These are phyloP conservation scores for Clausena lansium DNA, from an alignment of 345 rosid species.

Conservation along the genomic window DNA sequence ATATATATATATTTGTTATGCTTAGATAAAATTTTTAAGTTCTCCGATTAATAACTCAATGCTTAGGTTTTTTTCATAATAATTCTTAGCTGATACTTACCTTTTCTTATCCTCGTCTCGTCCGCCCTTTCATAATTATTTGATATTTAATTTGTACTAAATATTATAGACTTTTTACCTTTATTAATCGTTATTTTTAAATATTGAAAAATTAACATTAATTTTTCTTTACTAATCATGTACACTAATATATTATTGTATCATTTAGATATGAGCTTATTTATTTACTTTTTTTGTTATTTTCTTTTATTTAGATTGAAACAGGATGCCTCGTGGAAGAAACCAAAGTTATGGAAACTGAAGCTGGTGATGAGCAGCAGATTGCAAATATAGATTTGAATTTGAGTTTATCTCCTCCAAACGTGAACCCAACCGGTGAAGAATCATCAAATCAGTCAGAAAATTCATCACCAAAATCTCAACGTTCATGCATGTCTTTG, in stretches of 20 bases:
- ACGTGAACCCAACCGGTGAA: background rate
- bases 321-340: background rate
- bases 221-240: background rate
- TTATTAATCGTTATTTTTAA: background rate
- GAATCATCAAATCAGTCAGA: background rate
- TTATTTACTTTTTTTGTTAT: background rate
- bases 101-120: background rate
- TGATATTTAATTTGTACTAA: background rate
- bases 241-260: background rate
- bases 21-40: background rate
- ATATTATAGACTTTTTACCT: background rate
- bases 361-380: background rate
- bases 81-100: background rate
- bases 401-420: background rate
- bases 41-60: background rate
- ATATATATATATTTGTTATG: background rate
- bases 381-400: background rate
- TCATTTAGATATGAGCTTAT: background rate
- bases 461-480: slow-evolving; percentile 7
- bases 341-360: background rate
- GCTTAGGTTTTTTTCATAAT: background rate
- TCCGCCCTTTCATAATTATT: background rate
- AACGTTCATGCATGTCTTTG: slow-evolving; percentile 1
- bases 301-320: background rate
- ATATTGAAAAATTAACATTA: background rate